Evolutionary conservation across 495 filamentous ascomycete genomes (phyloP).

Genomic region (Penicillium robsamsonii): DNA sequence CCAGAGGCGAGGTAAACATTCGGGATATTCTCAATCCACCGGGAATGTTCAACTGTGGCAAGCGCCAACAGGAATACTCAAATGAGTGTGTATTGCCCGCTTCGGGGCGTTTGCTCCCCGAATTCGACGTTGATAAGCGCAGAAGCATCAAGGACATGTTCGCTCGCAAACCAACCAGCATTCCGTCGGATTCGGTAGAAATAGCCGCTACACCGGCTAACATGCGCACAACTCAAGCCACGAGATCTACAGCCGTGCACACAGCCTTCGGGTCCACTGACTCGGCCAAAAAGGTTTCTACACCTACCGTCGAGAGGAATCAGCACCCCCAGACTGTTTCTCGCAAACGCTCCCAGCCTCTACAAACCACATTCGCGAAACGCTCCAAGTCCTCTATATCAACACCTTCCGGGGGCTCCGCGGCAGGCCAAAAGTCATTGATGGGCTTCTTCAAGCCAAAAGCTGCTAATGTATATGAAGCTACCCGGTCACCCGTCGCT

Average conservation of each 20-base stretch:
- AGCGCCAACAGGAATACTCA: conserved; percentile 64
- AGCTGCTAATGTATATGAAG: not conserved
- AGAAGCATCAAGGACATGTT: conserved; percentile 95
- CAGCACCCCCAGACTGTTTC: conserved; percentile 17
- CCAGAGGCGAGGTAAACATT: conserved; percentile 53
- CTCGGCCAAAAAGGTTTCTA: not conserved
- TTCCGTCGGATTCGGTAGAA: not conserved
- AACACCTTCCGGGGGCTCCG: conserved; percentile 19
- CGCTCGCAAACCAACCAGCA: conserved; percentile 48
- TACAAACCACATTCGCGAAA: conserved; percentile 32
- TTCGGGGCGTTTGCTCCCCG: conserved; percentile 79
- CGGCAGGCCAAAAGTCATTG: conserved; percentile 68
- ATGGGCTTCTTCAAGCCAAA: conserved; percentile 77
- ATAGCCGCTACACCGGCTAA: not conserved
- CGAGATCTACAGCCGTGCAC: not conserved
- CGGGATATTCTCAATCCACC: conserved; percentile 77
- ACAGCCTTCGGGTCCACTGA: not conserved
- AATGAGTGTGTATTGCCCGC: conserved; percentile 64
- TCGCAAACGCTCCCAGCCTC: conserved; percentile 33
- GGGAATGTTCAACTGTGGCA: conserved; percentile 70
- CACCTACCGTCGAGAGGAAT: not conserved
- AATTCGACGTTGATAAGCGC: conserved; percentile 69
- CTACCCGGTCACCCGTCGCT: not conserved
- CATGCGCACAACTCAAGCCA: conserved; percentile 1
- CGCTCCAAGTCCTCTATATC: conserved; percentile 44